Conservation (phyloP, 208 protist species). For the Leishmania arabica region DNA sequence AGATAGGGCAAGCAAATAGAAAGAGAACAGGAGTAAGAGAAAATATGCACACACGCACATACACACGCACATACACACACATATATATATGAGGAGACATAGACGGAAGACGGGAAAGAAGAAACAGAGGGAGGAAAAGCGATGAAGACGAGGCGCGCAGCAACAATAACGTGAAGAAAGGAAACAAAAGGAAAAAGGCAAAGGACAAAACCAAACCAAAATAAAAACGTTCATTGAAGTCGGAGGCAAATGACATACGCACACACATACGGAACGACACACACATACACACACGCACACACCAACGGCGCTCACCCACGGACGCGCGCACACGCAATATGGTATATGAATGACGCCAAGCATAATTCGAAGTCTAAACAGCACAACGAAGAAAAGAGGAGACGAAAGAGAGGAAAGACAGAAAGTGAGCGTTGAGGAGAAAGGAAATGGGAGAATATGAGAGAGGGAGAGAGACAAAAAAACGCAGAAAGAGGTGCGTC, state of each 20-base stretch:
- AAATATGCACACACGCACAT: neutral
- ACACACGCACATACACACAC: neutral
- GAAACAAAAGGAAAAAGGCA: too few relatives aligned
- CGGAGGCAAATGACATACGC: neutral
- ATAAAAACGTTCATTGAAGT: neutral
- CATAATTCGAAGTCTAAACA: neutral
- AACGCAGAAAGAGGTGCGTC: conserved; percentile 7
- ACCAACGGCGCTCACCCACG: neutral
- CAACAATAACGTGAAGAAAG: neutral
- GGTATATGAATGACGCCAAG: neutral
- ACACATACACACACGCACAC: neutral
- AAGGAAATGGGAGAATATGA: conserved; percentile 7
- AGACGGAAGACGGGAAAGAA: neutral
- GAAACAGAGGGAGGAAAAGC: neutral
- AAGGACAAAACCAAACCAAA: neutral
- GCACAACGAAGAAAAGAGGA: neutral
- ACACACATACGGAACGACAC: neutral
- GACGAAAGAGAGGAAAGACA: neutral
- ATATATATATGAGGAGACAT: neutral
- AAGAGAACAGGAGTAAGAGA: neutral
- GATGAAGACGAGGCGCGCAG: conserved; percentile 3
- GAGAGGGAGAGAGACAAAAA: conserved; percentile 8
- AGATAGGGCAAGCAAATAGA: neutral
- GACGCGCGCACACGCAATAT: neutral
- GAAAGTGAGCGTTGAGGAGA: neutral